These are phyloP conservation scores for Berberis thunbergii DNA, from an alignment of 164 flowering plant species.

Conservation along the genomic window DNA sequence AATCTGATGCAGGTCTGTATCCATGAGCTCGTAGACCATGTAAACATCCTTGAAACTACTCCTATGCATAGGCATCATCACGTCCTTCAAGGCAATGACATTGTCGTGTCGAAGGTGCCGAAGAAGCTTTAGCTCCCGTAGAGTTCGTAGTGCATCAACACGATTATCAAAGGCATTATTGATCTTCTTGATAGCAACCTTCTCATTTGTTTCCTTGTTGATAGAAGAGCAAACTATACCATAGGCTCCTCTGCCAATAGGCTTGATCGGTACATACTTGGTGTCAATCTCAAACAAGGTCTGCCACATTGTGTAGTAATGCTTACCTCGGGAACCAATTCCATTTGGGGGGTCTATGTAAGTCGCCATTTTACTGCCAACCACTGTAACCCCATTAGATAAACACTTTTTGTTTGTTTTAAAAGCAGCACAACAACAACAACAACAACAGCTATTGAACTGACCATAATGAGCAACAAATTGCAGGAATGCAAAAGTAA, in stretches of 20 bases:
- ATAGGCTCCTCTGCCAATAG: conserved; percentile 84
- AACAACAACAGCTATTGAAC: too few species aligned
- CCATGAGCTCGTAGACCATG: conserved; percentile 87
- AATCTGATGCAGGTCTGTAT: conserved; percentile 81
- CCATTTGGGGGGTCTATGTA: conserved; percentile 79
- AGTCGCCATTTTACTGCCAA: conserved; percentile 45
- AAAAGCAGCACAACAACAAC: too few species aligned
- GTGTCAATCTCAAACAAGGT: conserved; percentile 79
- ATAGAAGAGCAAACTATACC: conserved; percentile 80
- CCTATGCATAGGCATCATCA: conserved; percentile 65
- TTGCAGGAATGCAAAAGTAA: too few species aligned
- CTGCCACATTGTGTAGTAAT: conserved; percentile 86
- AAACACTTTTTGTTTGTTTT: too few species aligned
- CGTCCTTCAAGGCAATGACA: conserved; percentile 74
- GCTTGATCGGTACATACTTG: conserved; percentile 75
- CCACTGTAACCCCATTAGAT: too few species aligned
- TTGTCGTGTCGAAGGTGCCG: conserved; percentile 74
- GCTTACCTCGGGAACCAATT: conserved; percentile 45
- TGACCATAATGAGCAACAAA: too few species aligned
- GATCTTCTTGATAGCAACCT: conserved; percentile 84
- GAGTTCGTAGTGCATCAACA: conserved; percentile 67
- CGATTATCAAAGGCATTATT: conserved; percentile 66
- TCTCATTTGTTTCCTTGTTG: conserved; percentile 70
- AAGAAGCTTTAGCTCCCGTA: conserved; percentile 76
- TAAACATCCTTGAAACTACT: conserved; percentile 74